These are phyloP conservation scores for Pythium monospermum DNA, from an alignment of 352 stramenopile species.

Conservation along the genomic window DNA sequence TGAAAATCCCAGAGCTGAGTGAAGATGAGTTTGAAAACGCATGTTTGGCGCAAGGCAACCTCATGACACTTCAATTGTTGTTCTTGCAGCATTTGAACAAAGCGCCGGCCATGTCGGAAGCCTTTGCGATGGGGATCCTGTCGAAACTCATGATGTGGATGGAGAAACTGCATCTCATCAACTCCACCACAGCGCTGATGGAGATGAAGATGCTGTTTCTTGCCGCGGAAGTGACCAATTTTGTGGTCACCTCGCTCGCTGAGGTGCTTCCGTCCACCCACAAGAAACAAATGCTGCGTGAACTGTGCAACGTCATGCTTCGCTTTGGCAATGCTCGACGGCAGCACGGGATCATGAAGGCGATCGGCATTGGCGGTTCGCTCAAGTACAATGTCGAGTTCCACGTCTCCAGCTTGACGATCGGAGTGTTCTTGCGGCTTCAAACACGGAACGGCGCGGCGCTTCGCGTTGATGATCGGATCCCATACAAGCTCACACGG, in stretches of 20 bases:
- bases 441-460: slow-evolving; percentile 69
- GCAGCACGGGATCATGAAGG: slow-evolving; percentile 84
- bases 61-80: slow-evolving; percentile 74
- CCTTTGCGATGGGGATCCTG: slow-evolving; percentile 63
- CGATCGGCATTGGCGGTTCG: slow-evolving; percentile 70
- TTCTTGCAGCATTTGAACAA: slow-evolving; percentile 70
- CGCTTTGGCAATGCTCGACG: slow-evolving; percentile 58
- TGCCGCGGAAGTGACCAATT: slow-evolving; percentile 69
- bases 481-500: slow-evolving; percentile 75
- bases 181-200: slow-evolving; percentile 34
- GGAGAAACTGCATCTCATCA: slow-evolving; percentile 43
- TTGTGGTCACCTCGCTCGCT: slow-evolving; percentile 54
- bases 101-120: slow-evolving; percentile 56
- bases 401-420: slow-evolving; percentile 65
- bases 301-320: slow-evolving; percentile 58
- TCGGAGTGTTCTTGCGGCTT: slow-evolving; percentile 72
- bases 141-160: slow-evolving; percentile 74
- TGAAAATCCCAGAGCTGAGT: slow-evolving; percentile 78
- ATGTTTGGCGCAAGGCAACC: slow-evolving; percentile 64
- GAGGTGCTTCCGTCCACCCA: slow-evolving; percentile 48
- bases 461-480: slow-evolving; percentile 65
- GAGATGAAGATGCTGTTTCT: slow-evolving; percentile 84
- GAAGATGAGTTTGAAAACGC: slow-evolving; percentile 71
- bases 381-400: slow-evolving; percentile 77
- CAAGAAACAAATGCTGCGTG: slow-evolving; percentile 79